phyloP scores from a whole-genome alignment of 2,329 filamentous ascomycete genomes.

The Cladosporium austrohemisphaericum region DNA sequence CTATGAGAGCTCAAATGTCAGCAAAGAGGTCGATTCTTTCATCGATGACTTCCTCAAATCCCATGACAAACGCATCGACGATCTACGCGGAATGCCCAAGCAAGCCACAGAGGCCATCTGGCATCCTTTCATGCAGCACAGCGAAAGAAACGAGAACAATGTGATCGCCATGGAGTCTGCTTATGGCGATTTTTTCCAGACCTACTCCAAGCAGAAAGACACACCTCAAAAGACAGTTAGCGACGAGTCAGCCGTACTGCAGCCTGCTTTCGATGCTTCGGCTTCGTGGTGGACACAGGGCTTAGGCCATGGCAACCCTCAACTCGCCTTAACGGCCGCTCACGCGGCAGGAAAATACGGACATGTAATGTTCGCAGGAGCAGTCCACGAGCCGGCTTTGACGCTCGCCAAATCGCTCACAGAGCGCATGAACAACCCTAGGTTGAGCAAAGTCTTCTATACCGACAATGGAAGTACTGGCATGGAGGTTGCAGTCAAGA shows the following conservation, averaged over 20 bases:
- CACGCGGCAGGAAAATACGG: conserved; percentile 81
- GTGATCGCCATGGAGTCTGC: conserved; percentile 79
- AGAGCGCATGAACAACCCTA: conserved; percentile 56
- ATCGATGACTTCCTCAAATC: conserved; percentile 50
- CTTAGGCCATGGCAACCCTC: conserved; percentile 72
- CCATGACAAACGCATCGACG: conserved; percentile 55
- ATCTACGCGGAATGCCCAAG: conserved; percentile 58
- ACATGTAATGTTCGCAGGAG: conserved; percentile 81
- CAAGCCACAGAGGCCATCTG: conserved; percentile 66
- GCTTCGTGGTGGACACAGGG: conserved; percentile 93
- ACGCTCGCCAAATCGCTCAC: conserved; percentile 64
- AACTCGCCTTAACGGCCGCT: conserved; percentile 68
- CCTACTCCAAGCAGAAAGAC: conserved; percentile 36
- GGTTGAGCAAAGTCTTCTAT: conserved; percentile 70
- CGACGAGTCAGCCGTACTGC: conserved; percentile 41
- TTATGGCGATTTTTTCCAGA: conserved; percentile 73
- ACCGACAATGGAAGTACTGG: conserved; percentile 82
- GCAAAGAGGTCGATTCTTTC: conserved; percentile 42
- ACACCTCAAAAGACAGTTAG: conserved; percentile 20
- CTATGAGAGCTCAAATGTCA: conserved; percentile 51
- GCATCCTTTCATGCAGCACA: conserved; percentile 86
- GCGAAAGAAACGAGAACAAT: conserved; percentile 55
- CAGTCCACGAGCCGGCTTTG: conserved; percentile 74
- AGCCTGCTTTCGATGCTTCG: conserved; percentile 74
- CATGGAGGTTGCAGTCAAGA: conserved; percentile 79